Base-by-base conservation (phyloP, 2,329 filamentous ascomycete genomes). In the Ascochyta pisi region DNA sequence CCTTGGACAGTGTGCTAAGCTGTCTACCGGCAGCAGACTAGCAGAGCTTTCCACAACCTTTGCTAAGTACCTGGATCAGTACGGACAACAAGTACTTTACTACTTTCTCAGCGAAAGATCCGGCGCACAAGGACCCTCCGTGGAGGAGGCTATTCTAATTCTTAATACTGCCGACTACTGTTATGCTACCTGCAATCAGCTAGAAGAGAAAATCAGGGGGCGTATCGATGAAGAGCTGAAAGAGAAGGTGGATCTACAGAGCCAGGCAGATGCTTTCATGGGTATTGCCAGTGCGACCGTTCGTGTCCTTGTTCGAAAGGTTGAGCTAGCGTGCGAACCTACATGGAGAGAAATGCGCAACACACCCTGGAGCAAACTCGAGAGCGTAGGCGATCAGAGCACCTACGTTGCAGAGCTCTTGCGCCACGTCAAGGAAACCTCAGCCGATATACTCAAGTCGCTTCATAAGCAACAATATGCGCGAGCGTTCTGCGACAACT, bases 111-210 rank as follows among this genome's bases (percentile, higher is more conserved):
- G 83, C 27, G 86, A 90, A 77, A 69, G 86, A 74, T 63, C 82
- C 64, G 75, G 83, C 69, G 67, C 83, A 60, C 79, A 82, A 55
- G 83, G 81, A 3, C 83, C 84, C 1, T 84, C 84, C 0, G 77
- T 95, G 2, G 88, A 96, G 67, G 90, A 96, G 60, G 85, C 90
- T 3, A 84, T 97, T 13, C 80, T 96, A 3, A 92, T 98, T 1
- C 82, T 99, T 43, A 99, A 99, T 73, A 98, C 95, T 1, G 94
- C 95, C 0, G 95, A 99, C 71, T 99, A 98, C 75, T 99, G 95
- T 85, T 94, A 97, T 71, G 87, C 86, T 24, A 98, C 96, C 27
- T 95, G 92, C 44, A 92, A 88, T 43, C 94, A 98, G 71, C 83
- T 99, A 0, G 94, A 98, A 73, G 93, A 98, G 68, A 96, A 91